These are phyloP conservation scores for Dissophora ornata DNA, from an alignment of 192 early-diverging fungal species.

Conservation along the genomic window DNA sequence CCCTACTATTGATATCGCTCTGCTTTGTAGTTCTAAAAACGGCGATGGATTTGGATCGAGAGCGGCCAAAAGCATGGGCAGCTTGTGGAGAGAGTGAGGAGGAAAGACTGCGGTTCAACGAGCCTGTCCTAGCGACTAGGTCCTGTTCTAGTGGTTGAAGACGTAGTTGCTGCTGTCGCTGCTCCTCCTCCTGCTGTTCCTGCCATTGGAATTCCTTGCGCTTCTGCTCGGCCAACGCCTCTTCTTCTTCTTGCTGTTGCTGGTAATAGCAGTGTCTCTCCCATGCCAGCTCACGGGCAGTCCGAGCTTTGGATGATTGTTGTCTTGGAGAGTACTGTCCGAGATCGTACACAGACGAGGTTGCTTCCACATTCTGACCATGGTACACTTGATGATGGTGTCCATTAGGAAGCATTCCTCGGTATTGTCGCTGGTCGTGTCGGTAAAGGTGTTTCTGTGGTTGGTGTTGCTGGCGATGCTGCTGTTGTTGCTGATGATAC, in stretches of 20 bases:
- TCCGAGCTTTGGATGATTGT: slow-evolving; percentile 10
- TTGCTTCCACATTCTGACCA: background rate
- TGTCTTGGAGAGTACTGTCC: slow-evolving; percentile 2
- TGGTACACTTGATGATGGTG: background rate
- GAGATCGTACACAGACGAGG: background rate
- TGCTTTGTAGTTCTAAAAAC: background rate
- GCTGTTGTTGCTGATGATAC: slow-evolving; percentile 33
- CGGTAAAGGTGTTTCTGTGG: background rate
- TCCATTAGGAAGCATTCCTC: background rate
- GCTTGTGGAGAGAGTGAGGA: slow-evolving; percentile 13
- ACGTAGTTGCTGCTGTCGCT: background rate
- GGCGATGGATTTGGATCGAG: slow-evolving; percentile 7
- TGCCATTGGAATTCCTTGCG: slow-evolving; percentile 9
- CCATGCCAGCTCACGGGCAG: slow-evolving; percentile 39
- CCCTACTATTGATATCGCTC: background rate
- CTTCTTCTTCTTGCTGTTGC: slow-evolving; percentile 33
- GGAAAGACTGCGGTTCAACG: slow-evolving; percentile 17
- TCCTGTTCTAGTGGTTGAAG: background rate
- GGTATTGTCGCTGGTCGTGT: background rate
- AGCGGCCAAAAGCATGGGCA: slow-evolving; percentile 17
- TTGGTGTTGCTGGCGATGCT: slow-evolving; percentile 11
- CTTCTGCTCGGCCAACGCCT: slow-evolving; percentile 24
- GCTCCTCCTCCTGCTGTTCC: background rate
- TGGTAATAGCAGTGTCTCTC: slow-evolving; percentile 50
- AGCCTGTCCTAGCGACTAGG: slow-evolving; percentile 3